Evolutionary conservation across 179 eudicot genomes (phyloP), one percentile per base, ranked within the genome.

Genomic region (Beta lomatogona): DNA sequence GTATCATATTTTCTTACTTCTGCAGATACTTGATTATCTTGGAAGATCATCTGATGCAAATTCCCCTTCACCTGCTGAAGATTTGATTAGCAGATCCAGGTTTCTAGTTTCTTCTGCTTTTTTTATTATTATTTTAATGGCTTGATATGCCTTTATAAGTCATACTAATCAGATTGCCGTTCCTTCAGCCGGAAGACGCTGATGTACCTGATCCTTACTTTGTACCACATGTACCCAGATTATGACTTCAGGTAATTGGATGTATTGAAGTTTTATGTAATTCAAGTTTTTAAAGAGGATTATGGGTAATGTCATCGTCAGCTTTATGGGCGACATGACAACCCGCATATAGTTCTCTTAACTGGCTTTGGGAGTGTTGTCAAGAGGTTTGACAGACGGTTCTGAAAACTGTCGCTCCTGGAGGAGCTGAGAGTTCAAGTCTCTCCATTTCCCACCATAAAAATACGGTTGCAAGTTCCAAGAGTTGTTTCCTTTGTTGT

Each of bases 371-470:
- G 99, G 93, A 91, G 97, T 96, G 99, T 92, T 94, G 99, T 96
- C 99, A 92, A 90, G 88, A 71, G 98, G 97, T 91, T 90, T 96
- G 99, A 94, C 99, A 90, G 93, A 90, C 99, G 83, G 99, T 94
- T 90, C 80, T 61, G 79, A 79, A 78, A 85, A 91, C 99, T 96
- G 99, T 94, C 86, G 99, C 98, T 95, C 99, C 85, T 85, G 61
- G 82, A 82, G 88, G 98, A 96, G 99, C 97, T 94, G 99, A 94
- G 99, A 96, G 99, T 96, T 96, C 99, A 91, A 96, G 89, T 96
- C 99, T 96, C 99, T 96, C 99, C 99, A 96, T 94, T 90, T 95
- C 99, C 99, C 99, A 89, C 82, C 83, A 81, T 82, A 76, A 77
- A 78, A 16, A 59, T 73, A 71, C 80, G 66, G 78, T 89, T 70